A percentile compares a stretch with the other conserved stretches of the same genome.
phyloP scores from a whole-genome alignment of 2,329 filamentous ascomycete species.

The Neonectria magnoliae region DNA sequence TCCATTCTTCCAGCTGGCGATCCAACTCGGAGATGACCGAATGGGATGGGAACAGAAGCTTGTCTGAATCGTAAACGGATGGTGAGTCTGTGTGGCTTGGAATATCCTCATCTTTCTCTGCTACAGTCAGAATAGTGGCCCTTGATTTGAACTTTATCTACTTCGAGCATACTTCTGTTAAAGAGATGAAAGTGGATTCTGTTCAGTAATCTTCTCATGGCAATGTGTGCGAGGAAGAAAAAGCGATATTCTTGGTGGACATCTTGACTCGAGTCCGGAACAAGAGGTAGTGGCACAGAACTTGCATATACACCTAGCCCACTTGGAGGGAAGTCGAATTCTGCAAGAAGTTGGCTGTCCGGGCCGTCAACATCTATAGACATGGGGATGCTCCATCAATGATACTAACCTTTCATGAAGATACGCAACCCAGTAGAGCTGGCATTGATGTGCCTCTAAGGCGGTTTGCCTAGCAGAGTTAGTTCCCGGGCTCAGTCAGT shows the following conservation, averaged over 20 bases:
- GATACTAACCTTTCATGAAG: slow-evolving; percentile 24
- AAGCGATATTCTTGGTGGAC: slow-evolving; percentile 26
- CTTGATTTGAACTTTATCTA: rapidly evolving
- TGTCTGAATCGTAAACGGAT: neutral
- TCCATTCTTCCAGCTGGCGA: slow-evolving; percentile 31
- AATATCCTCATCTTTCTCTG: slow-evolving; percentile 3
- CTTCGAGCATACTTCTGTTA: slow-evolving; percentile 21
- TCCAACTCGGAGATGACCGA: slow-evolving; percentile 26
- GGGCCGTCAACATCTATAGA: neutral
- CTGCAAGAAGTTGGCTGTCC: slow-evolving; percentile 25
- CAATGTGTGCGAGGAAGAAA: slow-evolving; percentile 31
- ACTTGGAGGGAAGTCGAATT: slow-evolving; percentile 33
- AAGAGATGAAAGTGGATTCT: slow-evolving; percentile 30
- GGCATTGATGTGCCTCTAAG: slow-evolving; percentile 26
- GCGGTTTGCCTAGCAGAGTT: slow-evolving; percentile 4
- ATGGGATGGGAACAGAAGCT: slow-evolving; percentile 9
- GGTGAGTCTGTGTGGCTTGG: neutral
- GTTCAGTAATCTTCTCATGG: slow-evolving; percentile 29
- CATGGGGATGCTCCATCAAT: neutral
- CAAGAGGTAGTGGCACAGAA: slow-evolving; percentile 23
- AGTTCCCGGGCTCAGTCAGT: neutral
- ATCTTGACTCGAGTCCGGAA: slow-evolving; percentile 17
- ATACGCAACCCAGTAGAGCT: slow-evolving; percentile 31
- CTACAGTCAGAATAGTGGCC: neutral
- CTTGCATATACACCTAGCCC: slow-evolving; percentile 26